Conservation (phyloP, 352 stramenopile species). For the Globisporangium irregulare region DNA sequence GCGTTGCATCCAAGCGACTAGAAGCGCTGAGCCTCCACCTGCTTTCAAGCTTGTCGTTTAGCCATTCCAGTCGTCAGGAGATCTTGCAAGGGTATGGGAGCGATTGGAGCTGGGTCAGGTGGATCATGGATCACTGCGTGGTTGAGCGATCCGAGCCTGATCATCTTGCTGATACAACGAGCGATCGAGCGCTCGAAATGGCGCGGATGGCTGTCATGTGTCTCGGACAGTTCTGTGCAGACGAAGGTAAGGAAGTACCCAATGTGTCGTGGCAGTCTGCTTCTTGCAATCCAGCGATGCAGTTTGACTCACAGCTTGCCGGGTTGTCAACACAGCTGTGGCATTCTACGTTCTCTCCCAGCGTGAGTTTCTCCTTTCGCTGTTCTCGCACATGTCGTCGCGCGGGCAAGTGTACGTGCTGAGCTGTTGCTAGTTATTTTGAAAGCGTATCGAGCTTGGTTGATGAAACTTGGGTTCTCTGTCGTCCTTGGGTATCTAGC, state of each 20-base stretch:
- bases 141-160: conserved; percentile 2
- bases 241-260: conserved; percentile 8
- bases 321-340: conserved; percentile 6
- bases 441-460: background rate
- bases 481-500: background rate
- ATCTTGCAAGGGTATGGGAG: conserved; percentile 6
- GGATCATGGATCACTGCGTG: conserved; percentile 14
- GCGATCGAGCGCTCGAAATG: background rate
- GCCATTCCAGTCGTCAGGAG: conserved; percentile 10
- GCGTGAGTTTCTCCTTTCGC: conserved; percentile 11
- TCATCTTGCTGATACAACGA: too few relatives aligned
- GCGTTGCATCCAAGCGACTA: background rate
- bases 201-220: conserved; percentile 5
- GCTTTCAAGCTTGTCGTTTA: conserved; percentile 8
- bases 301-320: background rate
- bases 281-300: background rate
- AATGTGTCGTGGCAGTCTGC: background rate
- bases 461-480: background rate
- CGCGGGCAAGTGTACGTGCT: background rate
- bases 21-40: conserved; percentile 8
- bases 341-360: conserved; percentile 9
- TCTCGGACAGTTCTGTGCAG: conserved; percentile 16
- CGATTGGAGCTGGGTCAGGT: conserved; percentile 14
- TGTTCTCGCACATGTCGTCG: conserved; percentile 4
- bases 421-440: background rate